Evolutionary conservation across 495 filamentous ascomycete species (phyloP).

Genomic region (Penicillium dipodomyicola): DNA sequence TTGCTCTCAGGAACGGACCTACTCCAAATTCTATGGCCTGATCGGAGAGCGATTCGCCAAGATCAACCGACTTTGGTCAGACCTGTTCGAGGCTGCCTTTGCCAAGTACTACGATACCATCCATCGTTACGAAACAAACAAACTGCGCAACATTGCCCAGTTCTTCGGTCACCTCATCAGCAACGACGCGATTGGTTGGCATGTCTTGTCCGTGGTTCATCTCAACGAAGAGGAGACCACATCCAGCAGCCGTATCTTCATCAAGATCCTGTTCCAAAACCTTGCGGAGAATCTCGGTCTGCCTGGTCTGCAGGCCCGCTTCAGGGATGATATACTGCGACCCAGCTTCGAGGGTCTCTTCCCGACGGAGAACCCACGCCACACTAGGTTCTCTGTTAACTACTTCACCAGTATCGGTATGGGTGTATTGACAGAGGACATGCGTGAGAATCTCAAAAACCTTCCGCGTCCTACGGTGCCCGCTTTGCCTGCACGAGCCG

Average conservation of each 20-base stretch:
- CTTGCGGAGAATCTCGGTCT: conserved; percentile 83
- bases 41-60: conserved; percentile 94
- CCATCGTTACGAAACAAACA: conserved; percentile 93
- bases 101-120: conserved; percentile 95
- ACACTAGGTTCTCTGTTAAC: conserved; percentile 96
- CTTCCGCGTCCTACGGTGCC: conserved; percentile 73
- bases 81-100: conserved; percentile 85
- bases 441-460: conserved; percentile 87
- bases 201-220: conserved; percentile 77
- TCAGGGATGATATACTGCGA: conserved; percentile 74
- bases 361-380: conserved; percentile 78
- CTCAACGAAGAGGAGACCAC: conserved; percentile 97
- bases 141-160: conserved; percentile 86
- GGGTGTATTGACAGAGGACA: conserved; percentile 89
- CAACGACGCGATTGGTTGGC: conserved; percentile 87
- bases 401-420: conserved; percentile 98
- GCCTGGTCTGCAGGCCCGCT: conserved; percentile 67
- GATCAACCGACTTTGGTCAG: conserved; percentile 90
- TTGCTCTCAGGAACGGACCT: conserved; percentile 91
- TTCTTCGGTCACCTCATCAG: conserved; percentile 92
- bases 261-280: conserved; percentile 96
- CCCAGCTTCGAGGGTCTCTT: conserved; percentile 84
- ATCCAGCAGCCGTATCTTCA: conserved; percentile 90
- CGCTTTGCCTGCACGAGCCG: conserved; percentile 52
- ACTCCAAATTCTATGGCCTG: conserved; percentile 92